phyloP scores from a whole-genome alignment of 2,329 filamentous ascomycete species.

The Claviceps digitariae region DNA sequence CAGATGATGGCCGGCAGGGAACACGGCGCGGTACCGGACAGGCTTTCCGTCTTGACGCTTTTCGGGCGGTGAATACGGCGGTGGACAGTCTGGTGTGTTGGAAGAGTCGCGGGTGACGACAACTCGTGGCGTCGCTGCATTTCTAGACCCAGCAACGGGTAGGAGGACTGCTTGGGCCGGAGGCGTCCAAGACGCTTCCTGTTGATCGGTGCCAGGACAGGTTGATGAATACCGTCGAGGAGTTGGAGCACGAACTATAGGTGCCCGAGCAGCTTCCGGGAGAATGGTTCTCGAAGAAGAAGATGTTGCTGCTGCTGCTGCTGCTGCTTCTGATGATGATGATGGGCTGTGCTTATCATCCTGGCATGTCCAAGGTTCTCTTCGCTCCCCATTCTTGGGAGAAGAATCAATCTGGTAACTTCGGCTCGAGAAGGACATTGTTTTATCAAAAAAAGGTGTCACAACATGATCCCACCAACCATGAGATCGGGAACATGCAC shows the following conservation, averaged over 20 bases:
- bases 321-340: no score
- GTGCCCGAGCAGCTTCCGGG: constrained; percentile 14
- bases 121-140: not conserved
- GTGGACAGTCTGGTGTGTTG: constrained; percentile 27
- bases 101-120: not conserved
- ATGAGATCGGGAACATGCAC: constrained; percentile 43
- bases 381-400: constrained; percentile 12
- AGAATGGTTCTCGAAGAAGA: constrained; percentile 4
- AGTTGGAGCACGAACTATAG: constrained; percentile 24
- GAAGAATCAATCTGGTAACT: constrained; percentile 20
- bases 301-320: not conserved
- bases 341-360: constrained; percentile 8
- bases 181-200: not conserved
- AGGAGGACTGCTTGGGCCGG: not conserved
- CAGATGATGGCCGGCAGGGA: constrained; percentile 39
- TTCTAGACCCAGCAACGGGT: not conserved
- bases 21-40: constrained; percentile 42
- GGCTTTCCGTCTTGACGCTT: constrained; percentile 18
- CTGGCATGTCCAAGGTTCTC: constrained; percentile 24
- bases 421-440: constrained; percentile 28
- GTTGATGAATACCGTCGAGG: constrained; percentile 22
- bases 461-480: constrained; percentile 72
- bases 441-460: constrained; percentile 48
- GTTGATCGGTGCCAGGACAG: constrained; percentile 7
- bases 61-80: constrained; percentile 41